These are phyloP conservation scores for Vitis hybrid DNA, from an alignment of 177 flowering plant species.

Conservation along the genomic window DNA sequence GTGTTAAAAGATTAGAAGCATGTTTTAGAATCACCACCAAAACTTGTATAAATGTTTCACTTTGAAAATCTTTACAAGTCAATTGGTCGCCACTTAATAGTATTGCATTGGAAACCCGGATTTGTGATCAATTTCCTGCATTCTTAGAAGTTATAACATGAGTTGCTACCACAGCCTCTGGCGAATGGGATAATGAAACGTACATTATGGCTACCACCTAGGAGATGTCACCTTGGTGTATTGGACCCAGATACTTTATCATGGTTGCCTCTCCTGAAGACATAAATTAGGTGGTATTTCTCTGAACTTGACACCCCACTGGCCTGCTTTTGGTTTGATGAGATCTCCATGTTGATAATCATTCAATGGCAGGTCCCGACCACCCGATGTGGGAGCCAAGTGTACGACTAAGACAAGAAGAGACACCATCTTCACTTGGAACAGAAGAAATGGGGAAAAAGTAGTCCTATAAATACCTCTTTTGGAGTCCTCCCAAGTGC, in stretches of 20 bases:
- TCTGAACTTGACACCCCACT: background rate
- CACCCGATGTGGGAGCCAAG: conserved; percentile 17
- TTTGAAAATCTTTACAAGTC: too few relatives aligned
- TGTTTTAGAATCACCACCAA: too few relatives aligned
- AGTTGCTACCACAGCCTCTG: too few relatives aligned
- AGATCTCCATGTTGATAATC: conserved; percentile 15
- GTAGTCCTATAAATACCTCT: background rate
- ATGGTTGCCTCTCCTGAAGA: background rate
- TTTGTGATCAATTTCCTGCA: too few relatives aligned
- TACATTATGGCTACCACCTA: too few relatives aligned
- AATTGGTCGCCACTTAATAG: too few relatives aligned
- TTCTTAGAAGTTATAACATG: too few relatives aligned
- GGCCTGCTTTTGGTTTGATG: conserved; percentile 1
- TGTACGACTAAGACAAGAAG: conserved; percentile 22
- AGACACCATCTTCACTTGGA: conserved; percentile 3
- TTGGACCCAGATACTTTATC: background rate
- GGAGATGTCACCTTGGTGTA: too few relatives aligned
- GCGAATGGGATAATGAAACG: too few relatives aligned
- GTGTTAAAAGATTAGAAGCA: too few relatives aligned
- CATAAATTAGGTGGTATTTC: conserved; percentile 5
- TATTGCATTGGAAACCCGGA: too few relatives aligned
- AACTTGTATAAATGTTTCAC: too few relatives aligned
- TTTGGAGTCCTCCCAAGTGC: background rate
- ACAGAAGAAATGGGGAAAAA: background rate
- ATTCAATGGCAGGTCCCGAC: conserved; percentile 22